These are phyloP conservation scores for Myxozyma geophila DNA, from an alignment of 805 yeast genomes.

Conservation along the genomic window DNA sequence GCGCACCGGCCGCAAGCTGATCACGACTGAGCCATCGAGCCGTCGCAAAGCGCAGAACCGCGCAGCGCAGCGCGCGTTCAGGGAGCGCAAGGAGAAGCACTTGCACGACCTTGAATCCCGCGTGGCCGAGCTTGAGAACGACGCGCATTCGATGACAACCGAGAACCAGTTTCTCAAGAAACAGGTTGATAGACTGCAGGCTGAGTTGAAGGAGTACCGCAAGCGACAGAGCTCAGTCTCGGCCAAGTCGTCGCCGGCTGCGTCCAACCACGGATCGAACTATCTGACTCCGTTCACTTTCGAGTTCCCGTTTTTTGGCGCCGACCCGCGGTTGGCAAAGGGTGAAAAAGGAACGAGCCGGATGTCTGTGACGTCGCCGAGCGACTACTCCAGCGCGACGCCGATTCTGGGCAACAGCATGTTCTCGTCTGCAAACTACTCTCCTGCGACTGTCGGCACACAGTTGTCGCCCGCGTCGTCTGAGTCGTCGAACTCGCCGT, in stretches of 20 bases:
- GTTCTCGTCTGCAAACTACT: conserved; percentile 12
- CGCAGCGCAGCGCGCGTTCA: conserved; percentile 97
- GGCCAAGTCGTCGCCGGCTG: conserved; percentile 20
- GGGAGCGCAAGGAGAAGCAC: conserved; percentile 89
- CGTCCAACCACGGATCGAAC: conserved; percentile 4
- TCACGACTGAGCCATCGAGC: conserved; percentile 76
- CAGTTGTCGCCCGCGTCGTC: conserved; percentile 22
- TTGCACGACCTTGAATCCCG: conserved; percentile 84
- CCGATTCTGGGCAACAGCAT: not conserved
- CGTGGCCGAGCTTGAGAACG: conserved; percentile 72
- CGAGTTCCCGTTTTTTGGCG: conserved; percentile 59
- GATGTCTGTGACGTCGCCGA: conserved; percentile 19
- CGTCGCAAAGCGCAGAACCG: conserved; percentile 96
- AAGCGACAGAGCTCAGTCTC: conserved; percentile 40
- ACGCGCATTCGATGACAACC: conserved; percentile 65
- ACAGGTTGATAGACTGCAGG: conserved; percentile 75
- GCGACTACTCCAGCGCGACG: not conserved
- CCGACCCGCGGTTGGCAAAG: conserved; percentile 14
- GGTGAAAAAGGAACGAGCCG: not conserved
- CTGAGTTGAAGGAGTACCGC: conserved; percentile 68
- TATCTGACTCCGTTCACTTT: conserved; percentile 49
- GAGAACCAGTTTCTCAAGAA: conserved; percentile 75
- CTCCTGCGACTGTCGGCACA: not conserved
- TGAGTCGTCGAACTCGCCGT: conserved; percentile 19
- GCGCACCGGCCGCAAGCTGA: conserved; percentile 83